A percentile compares a stretch with the other conserved stretches of the same genome.
Conservation (phyloP, 306 rosid species). For the Cicer chorassanicum region DNA sequence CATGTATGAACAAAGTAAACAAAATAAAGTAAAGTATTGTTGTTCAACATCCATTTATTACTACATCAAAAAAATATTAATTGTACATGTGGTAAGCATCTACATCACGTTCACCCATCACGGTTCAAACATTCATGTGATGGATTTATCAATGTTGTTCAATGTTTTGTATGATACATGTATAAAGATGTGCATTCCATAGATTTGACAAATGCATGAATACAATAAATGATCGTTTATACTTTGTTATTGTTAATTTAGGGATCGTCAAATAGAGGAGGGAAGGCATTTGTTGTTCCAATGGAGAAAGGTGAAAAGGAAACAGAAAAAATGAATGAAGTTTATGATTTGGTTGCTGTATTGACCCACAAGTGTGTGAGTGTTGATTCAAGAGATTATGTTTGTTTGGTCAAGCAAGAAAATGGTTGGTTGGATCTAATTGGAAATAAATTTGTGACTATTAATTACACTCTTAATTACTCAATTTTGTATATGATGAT, state of each 20-base stretch:
- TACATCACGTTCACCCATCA: too few relatives aligned
- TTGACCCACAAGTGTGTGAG: slow-evolving; percentile 99
- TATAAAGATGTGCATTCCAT: not conserved
- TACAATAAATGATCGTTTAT: slow-evolving; percentile 1
- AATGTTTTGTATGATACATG: too few relatives aligned
- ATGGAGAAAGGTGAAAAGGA: slow-evolving; percentile 67
- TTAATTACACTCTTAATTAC: not conserved
- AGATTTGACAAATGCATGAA: not conserved
- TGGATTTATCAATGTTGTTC: too few relatives aligned
- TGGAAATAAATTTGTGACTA: slow-evolving; percentile 15
- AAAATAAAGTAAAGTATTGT: too few relatives aligned
- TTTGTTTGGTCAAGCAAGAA: slow-evolving; percentile 99
- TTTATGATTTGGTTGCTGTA: slow-evolving; percentile 96
- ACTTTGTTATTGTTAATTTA: slow-evolving; percentile 47
- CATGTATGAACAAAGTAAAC: too few relatives aligned
- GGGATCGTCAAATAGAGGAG: slow-evolving; percentile 83
- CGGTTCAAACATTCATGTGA: too few relatives aligned
- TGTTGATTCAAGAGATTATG: slow-evolving; percentile 98
- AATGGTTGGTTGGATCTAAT: slow-evolving; percentile 64
- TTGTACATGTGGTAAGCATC: too few relatives aligned
- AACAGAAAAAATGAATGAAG: slow-evolving; percentile 72
- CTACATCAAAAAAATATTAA: too few relatives aligned
- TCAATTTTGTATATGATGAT: not conserved
- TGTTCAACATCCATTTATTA: too few relatives aligned
- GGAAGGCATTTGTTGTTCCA: slow-evolving; percentile 63